Conservation (phyloP, 2,329 filamentous ascomycete species). For the Coccinonectria pachysandricola region DNA sequence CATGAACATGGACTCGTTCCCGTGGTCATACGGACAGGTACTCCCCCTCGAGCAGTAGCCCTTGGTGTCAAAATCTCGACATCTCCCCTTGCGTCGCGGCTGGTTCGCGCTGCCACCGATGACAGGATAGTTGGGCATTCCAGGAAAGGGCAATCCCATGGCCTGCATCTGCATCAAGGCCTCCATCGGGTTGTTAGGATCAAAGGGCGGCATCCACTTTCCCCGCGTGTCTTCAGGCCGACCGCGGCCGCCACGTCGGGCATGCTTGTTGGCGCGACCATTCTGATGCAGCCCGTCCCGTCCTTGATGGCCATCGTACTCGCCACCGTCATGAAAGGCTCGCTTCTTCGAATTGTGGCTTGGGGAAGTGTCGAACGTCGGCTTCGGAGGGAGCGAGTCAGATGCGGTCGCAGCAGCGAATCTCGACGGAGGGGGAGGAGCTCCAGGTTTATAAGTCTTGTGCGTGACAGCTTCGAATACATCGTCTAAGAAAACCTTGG, state of each 20-base stretch:
- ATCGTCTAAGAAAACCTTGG: constrained; percentile 54
- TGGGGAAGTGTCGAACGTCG: constrained; percentile 2
- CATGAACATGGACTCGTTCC: constrained; percentile 36
- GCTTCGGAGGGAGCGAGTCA: constrained; percentile 10
- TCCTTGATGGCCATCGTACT: constrained; percentile 9
- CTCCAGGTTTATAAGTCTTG: constrained; percentile 50
- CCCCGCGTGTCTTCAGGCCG: constrained; percentile 14
- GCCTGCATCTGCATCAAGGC: constrained; percentile 52
- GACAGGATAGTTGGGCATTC: constrained; percentile 30
- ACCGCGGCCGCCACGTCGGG: constrained; percentile 40
- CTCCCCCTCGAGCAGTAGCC: constrained; percentile 61
- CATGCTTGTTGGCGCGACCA: constrained; percentile 47
- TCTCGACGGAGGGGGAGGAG: constrained; percentile 32
- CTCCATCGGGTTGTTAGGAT: constrained; percentile 51
- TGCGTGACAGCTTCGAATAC: constrained; percentile 56
- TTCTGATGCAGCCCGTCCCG: constrained; percentile 17
- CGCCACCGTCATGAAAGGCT: constrained; percentile 23
- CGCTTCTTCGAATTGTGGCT: constrained; percentile 24
- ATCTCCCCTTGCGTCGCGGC: constrained; percentile 38
- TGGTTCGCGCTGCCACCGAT: constrained; percentile 13
- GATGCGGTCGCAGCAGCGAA: constrained; percentile 4
- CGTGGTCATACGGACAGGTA: constrained; percentile 61
- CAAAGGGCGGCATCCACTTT: constrained; percentile 35
- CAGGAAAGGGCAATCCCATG: constrained; percentile 34
- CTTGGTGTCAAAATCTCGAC: constrained; percentile 61